Base-by-base conservation (phyloP, 805 yeast species). In the Candida koratica region DNA sequence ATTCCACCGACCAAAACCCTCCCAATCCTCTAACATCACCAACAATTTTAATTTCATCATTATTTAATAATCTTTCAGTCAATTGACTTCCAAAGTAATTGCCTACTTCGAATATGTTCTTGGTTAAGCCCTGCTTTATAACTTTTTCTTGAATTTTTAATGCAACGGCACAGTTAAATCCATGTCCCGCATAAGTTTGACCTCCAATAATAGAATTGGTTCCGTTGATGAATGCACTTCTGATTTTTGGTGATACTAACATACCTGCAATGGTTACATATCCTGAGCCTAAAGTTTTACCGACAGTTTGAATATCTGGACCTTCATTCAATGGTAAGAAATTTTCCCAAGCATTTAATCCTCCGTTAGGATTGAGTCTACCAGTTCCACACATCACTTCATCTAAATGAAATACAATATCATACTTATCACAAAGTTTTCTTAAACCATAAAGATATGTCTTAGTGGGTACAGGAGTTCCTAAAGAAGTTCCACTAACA, bases 11-110 rank as follows among this genome's bases (percentile, higher is more conserved):
- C 70, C 79, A 65, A 56, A 78, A 78, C 25, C 75, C 72, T 42
- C 83, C 84, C 39, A 74, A 60, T 37, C 84, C 84, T 56, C 84
- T 68, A 25, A 78, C 69, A 45, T 78, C 79, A 40, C 81, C 84
- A 15, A 67, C 77, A 16, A 51, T 46, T 18, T 43, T 43, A 32
- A 38, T 33, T 10, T 41, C 36, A 4, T 25, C 26, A 16, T 36
- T 19, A 3, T 15, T 10, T 11, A 36, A 29, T 10, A 43, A 17
- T 26, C 44, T 34, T 17, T 44, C 46, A 7, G 32, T 24, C 33
- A 73, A 45, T 25, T 47, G 40, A 17, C 51, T 48, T 36, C 73
- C 74, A 47, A 74, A 49, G 41, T 67, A 62, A 39, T 58, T 60
- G 43, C 79, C 79, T 25, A 58, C 58, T 22, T 56, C 55, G 26